phyloP scores from a whole-genome alignment of 371 early-diverging fungal genomes.

The Mortierella sp. region DNA sequence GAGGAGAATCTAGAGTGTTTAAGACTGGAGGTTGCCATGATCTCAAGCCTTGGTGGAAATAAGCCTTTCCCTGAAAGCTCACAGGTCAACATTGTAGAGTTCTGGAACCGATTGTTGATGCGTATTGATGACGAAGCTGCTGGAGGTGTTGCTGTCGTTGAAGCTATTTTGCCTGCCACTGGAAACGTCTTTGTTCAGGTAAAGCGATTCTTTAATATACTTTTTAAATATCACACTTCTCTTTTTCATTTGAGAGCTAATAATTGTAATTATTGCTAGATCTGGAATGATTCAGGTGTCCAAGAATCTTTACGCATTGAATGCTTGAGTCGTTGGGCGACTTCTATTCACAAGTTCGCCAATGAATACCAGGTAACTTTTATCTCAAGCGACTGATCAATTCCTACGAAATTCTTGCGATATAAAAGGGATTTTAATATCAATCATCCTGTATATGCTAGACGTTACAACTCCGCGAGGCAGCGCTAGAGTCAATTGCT shows the following conservation, averaged over 20 bases:
- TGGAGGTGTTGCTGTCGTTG: constrained; percentile 54
- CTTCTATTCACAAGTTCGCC: constrained; percentile 62
- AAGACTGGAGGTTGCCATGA: constrained; percentile 60
- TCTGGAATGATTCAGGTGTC: constrained; percentile 42
- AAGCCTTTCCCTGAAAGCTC: constrained; percentile 57
- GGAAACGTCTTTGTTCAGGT: constrained; percentile 56
- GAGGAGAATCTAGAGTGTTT: constrained; percentile 69
- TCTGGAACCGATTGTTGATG: constrained; percentile 50
- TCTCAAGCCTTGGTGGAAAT: constrained; percentile 46
- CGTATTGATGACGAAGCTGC: constrained; percentile 45
- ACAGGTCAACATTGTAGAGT: constrained; percentile 51
- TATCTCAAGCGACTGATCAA: background rate
- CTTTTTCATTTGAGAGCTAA: background rate
- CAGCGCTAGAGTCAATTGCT: constrained; percentile 63
- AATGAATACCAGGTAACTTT: constrained; percentile 61
- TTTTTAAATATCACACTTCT: background rate
- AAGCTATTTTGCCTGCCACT: constrained; percentile 51
- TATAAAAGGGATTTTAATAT: too few species aligned
- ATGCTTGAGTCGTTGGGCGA: constrained; percentile 64
- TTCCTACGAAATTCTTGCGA: background rate
- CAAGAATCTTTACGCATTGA: constrained; percentile 38
- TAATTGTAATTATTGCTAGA: constrained; percentile 19
- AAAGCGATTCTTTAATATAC: background rate
- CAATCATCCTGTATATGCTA: constrained; percentile 13
- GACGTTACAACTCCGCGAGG: constrained; percentile 71